A percentile compares a stretch with the other conserved stretches of the same genome.
These are phyloP conservation scores for Cyberlindnera meyerae DNA, from an alignment of 805 yeast species.

Conservation along the genomic window DNA sequence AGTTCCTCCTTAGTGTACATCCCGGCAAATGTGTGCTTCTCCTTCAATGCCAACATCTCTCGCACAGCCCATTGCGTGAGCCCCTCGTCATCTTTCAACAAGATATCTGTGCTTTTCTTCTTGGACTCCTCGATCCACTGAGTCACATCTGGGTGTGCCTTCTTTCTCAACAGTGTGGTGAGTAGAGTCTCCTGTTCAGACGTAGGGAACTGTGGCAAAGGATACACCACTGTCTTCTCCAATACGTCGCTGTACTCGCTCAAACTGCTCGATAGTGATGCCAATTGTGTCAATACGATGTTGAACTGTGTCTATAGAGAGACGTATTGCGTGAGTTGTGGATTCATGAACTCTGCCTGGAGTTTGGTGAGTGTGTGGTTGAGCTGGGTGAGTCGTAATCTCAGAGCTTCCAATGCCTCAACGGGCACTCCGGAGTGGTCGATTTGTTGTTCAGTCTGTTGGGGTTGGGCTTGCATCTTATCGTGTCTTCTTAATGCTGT, in stretches of 20 bases:
- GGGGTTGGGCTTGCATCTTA: conserved; percentile 3
- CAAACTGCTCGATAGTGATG: conserved; percentile 67
- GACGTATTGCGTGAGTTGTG: conserved; percentile 49
- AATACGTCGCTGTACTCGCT: conserved; percentile 56
- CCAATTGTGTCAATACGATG: conserved; percentile 76
- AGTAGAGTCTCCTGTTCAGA: conserved; percentile 77
- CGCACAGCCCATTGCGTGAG: conserved; percentile 65
- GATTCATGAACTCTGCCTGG: conserved; percentile 45
- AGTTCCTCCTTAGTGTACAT: conserved; percentile 49
- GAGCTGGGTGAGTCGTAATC: conserved; percentile 58
- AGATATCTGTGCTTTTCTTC: conserved; percentile 22
- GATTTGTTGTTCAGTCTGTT: conserved; percentile 10
- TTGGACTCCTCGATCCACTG: conserved; percentile 66
- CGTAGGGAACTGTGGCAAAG: conserved; percentile 80
- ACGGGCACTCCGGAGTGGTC: conserved; percentile 50
- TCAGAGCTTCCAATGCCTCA: conserved; percentile 54
- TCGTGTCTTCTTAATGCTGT: conserved; percentile 1
- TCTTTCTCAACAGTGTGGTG: conserved; percentile 81
- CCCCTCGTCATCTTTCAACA: conserved; percentile 48
- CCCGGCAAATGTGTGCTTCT: conserved; percentile 59
- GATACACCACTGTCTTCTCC: conserved; percentile 70
- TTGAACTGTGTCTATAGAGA: conserved; percentile 80
- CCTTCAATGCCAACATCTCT: conserved; percentile 47
- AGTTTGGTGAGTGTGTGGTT: conserved; percentile 57
- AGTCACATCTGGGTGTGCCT: conserved; percentile 84